phyloP scores from a whole-genome alignment of 2,329 filamentous ascomycete species.

The Pleurostoma richardsiae region DNA sequence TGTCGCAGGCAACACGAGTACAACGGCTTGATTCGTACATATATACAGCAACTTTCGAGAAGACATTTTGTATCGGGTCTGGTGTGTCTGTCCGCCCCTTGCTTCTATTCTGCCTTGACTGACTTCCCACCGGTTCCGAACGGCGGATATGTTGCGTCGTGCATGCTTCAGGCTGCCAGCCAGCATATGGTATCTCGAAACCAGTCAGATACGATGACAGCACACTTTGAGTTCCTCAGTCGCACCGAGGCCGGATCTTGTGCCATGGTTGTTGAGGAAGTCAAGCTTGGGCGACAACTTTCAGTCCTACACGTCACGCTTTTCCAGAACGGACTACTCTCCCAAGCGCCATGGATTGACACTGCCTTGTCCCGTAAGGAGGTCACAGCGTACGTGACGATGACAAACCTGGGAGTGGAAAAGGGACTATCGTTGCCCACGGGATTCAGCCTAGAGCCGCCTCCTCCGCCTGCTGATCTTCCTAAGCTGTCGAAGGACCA shows the following conservation, averaged over 20 bases:
- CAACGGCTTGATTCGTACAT: neutral
- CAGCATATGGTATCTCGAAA: conserved; percentile 23
- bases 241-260: conserved; percentile 30
- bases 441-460: conserved; percentile 13
- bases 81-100: neutral
- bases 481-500: conserved; percentile 11
- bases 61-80: neutral
- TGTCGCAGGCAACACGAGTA: neutral
- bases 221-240: conserved; percentile 34
- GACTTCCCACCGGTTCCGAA: conserved; percentile 32
- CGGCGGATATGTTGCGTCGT: conserved; percentile 38
- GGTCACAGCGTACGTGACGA: conserved; percentile 33
- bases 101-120: neutral
- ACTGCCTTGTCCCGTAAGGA: conserved; percentile 19
- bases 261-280: conserved; percentile 30
- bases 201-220: conserved; percentile 31
- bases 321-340: conserved; percentile 29
- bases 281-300: conserved; percentile 33
- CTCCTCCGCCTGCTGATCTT: conserved; percentile 18
- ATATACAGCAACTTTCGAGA: neutral
- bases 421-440: conserved; percentile 23
- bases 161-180: conserved; percentile 29
- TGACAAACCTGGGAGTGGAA: conserved; percentile 23
- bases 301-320: conserved; percentile 36
- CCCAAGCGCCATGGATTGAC: conserved; percentile 27